phyloP scores from a whole-genome alignment of 2,329 filamentous ascomycete species.

The Periglandula ipomoeae region DNA sequence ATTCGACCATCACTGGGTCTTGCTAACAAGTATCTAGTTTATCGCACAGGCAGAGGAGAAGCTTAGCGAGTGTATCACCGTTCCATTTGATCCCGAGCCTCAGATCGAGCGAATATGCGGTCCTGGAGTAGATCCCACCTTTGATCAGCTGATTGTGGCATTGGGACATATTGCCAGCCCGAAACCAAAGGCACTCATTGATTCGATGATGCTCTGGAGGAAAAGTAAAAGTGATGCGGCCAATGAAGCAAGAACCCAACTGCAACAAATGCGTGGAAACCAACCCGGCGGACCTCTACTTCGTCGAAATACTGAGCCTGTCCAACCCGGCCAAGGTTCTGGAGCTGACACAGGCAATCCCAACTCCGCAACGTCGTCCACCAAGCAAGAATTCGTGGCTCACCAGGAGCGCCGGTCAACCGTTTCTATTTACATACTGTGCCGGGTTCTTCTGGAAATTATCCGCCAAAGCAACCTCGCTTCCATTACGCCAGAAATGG shows the following conservation, averaged over 20 bases:
- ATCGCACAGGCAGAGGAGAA: slow-evolving; percentile 96
- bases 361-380: slow-evolving; percentile 31
- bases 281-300: slow-evolving; percentile 42
- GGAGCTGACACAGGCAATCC: slow-evolving; percentile 21
- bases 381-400: slow-evolving; percentile 61
- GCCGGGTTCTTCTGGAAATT: slow-evolving; percentile 86
- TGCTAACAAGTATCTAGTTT: slow-evolving; percentile 44
- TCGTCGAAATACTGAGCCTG: slow-evolving; percentile 67
- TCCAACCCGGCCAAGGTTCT: slow-evolving; percentile 32
- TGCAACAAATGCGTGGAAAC: slow-evolving; percentile 41
- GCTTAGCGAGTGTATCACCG: slow-evolving; percentile 77
- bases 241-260: slow-evolving; percentile 52
- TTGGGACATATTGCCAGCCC: slow-evolving; percentile 90
- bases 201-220: slow-evolving; percentile 96
- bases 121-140: slow-evolving; percentile 74
- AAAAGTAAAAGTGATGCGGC: slow-evolving; percentile 92
- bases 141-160: slow-evolving; percentile 89
- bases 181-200: slow-evolving; percentile 90
- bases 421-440: slow-evolving; percentile 92
- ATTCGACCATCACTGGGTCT: slow-evolving; percentile 9
- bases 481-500: slow-evolving; percentile 82
- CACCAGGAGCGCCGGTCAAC: slow-evolving; percentile 84
- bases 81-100: slow-evolving; percentile 70
- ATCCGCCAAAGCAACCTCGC: slow-evolving; percentile 80
- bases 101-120: slow-evolving; percentile 87